Percentiles rank a stretch among this genome's conserved stretches.
Evolutionary conservation across 768 basidiomycete genomes (phyloP).

Genomic region (Boletus tylopilopsis): DNA sequence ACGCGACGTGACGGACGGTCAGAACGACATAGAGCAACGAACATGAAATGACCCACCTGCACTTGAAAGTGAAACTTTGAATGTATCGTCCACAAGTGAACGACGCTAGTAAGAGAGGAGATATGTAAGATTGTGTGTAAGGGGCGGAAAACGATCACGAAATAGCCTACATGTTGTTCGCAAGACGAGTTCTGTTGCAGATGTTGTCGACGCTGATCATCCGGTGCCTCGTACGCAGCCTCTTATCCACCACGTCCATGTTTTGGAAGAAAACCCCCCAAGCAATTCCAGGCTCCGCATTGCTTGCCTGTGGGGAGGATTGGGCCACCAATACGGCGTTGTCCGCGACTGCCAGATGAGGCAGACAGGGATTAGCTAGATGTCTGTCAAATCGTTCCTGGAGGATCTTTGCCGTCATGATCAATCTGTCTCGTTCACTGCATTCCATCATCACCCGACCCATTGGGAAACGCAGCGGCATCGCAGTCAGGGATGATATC

Average conservation of each 20-base stretch:
- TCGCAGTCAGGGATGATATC: conserved; percentile 10
- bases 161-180: conserved; percentile 10
- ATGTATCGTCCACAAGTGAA: conserved; percentile 19
- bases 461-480: conserved; percentile 20
- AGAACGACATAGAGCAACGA: too few relatives aligned
- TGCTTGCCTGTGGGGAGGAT: not conserved
- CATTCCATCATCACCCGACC: conserved; percentile 1
- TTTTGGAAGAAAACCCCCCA: conserved; percentile 11
- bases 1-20: too few relatives aligned
- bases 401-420: conserved; percentile 10
- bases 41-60: not conserved
- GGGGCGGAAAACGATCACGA: too few relatives aligned
- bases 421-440: conserved; percentile 8
- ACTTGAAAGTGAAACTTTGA: conserved; percentile 2
- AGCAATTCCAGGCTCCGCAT: not conserved
- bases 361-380: conserved; percentile 12
- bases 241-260: conserved; percentile 12
- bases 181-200: conserved; percentile 9
- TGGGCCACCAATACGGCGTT: not conserved
- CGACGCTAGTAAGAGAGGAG: not conserved
- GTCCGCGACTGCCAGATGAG: too few relatives aligned
- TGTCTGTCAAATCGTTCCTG: conserved; percentile 13
- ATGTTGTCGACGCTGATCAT: conserved; percentile 1
- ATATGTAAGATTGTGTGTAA: not conserved
- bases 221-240: conserved; percentile 4